phyloP scores from a whole-genome alignment of 1,284 basidiomycete genomes.

The Austroboletus niveus region DNA sequence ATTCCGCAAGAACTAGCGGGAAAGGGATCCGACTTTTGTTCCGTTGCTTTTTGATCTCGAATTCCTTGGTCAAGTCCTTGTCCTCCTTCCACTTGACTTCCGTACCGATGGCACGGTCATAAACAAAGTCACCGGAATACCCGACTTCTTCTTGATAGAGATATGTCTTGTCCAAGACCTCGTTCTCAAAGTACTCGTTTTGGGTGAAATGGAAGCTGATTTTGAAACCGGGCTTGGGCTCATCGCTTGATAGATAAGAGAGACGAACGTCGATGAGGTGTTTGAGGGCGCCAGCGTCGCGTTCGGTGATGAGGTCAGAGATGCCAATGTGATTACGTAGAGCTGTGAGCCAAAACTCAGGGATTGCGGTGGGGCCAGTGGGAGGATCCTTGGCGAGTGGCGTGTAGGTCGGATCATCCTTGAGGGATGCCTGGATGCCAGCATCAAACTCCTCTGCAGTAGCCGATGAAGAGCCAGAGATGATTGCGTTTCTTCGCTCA shows the following conservation, averaged over 20 bases:
- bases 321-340: slow-evolving; percentile 90
- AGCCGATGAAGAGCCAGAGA: slow-evolving; percentile 75
- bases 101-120: slow-evolving; percentile 89
- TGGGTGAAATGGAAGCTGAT: slow-evolving; percentile 79
- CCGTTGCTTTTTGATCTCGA: slow-evolving; percentile 98
- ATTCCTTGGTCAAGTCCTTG: slow-evolving; percentile 95
- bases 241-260: slow-evolving; percentile 57
- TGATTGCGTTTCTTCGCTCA: slow-evolving; percentile 82
- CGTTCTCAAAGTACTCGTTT: slow-evolving; percentile 90
- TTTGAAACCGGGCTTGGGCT: slow-evolving; percentile 86
- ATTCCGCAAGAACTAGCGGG: background rate
- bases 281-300: slow-evolving; percentile 79
- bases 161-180: slow-evolving; percentile 89
- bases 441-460: slow-evolving; percentile 82
- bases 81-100: slow-evolving; percentile 98
- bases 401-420: slow-evolving; percentile 66
- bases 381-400: slow-evolving; percentile 51
- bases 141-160: slow-evolving; percentile 93
- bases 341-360: slow-evolving; percentile 98
- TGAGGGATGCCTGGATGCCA: slow-evolving; percentile 68
- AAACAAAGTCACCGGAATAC: slow-evolving; percentile 93
- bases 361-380: slow-evolving; percentile 52
- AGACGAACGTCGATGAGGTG: slow-evolving; percentile 67
- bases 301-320: slow-evolving; percentile 89
- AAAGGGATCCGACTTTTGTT: slow-evolving; percentile 80